Conservation (phyloP, 768 basidiomycete species). For the Mycena amicta region DNA sequence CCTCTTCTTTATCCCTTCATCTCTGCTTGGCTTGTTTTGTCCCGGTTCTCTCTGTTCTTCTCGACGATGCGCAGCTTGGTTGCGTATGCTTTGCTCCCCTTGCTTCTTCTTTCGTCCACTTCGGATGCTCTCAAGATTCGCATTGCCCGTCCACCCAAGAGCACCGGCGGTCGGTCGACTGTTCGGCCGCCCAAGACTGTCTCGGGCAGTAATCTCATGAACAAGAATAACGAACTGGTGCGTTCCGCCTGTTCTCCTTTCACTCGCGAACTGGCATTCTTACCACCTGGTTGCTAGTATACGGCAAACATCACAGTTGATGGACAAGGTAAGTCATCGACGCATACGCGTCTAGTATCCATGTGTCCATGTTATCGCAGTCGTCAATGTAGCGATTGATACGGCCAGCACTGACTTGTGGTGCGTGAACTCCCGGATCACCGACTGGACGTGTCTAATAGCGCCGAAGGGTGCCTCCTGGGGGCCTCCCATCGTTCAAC, state of each 20-base stretch:
- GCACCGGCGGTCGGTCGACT: background rate
- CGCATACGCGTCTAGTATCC: background rate
- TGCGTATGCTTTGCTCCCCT: slow-evolving; percentile 7
- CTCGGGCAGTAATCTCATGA: slow-evolving; percentile 16
- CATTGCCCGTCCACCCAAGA: slow-evolving; percentile 8
- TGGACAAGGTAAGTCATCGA: slow-evolving; percentile 13
- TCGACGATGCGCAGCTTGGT: slow-evolving; percentile 8
- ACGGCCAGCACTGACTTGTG: slow-evolving; percentile 21
- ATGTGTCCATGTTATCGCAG: background rate
- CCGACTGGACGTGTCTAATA: background rate
- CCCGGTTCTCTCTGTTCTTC: background rate
- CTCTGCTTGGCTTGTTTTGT: background rate
- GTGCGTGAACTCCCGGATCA: background rate
- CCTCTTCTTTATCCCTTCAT: background rate
- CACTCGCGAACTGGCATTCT: no score
- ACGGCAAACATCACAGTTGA: slow-evolving; percentile 20
- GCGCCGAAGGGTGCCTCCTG: slow-evolving; percentile 17
- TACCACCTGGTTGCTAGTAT: no score
- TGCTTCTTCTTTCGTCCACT: slow-evolving; percentile 14
- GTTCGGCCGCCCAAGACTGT: background rate
- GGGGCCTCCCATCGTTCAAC: slow-evolving; percentile 19
- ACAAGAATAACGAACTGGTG: slow-evolving; percentile 19
- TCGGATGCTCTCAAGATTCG: slow-evolving; percentile 11
- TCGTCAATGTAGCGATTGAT: slow-evolving; percentile 19
- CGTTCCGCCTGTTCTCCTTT: background rate